Evolutionary conservation across 139 green algal genomes (phyloP), one percentile per base, ranked within the genome.

Genomic region (Parachlorella kessleri): DNA sequence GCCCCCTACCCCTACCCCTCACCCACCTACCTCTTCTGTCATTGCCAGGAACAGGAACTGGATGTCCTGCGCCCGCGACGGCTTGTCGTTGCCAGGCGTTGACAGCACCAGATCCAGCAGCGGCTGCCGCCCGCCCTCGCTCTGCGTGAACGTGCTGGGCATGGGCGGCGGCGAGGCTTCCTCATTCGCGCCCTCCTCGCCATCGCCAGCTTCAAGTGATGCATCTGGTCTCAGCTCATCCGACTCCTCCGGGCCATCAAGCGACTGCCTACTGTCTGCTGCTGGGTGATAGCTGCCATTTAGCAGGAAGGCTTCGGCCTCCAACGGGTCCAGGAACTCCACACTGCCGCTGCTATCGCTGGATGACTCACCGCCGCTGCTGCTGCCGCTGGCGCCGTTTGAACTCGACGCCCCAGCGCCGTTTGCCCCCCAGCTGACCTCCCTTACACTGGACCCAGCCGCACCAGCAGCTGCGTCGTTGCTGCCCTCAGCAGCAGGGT

Each of bases 1-100:
- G 48, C 48, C 48, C 48, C 14, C 48, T 18, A 18, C 48, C 48
- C 48, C n/a, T n/a, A n/a, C n/a, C 48, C 48, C 48, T 18, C 48
- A 0, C 14, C 48, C 30, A 37, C 79, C 1, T 77, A 95, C 91
- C 83, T 98, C 94, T 55, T 96, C 86, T 3, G 94, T 97, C 93
- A 98, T 98, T 4, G 92, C 89, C 42, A 95, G 75, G 81, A 98
- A 98, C 63, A 98, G 92, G 76, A 96, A 92, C 80, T 93, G 89
- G 59, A 98, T 80, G 81, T 98, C 94, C 53, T 92, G 71, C 18
- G 92, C 91, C 78, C 92, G 88, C 3, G 91, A 66, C n/a, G n/a
- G n/a, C n/a, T n/a, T n/a, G 71, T 93, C 80, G 48, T 59, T 54
- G 14, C 48, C 48, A 18, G 48, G 48, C 14, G 48, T 59, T 14